Evolutionary conservation across 495 filamentous ascomycete genomes (phyloP), one percentile per base, ranked within the genome.

Genomic region (Neurospora sp.): DNA sequence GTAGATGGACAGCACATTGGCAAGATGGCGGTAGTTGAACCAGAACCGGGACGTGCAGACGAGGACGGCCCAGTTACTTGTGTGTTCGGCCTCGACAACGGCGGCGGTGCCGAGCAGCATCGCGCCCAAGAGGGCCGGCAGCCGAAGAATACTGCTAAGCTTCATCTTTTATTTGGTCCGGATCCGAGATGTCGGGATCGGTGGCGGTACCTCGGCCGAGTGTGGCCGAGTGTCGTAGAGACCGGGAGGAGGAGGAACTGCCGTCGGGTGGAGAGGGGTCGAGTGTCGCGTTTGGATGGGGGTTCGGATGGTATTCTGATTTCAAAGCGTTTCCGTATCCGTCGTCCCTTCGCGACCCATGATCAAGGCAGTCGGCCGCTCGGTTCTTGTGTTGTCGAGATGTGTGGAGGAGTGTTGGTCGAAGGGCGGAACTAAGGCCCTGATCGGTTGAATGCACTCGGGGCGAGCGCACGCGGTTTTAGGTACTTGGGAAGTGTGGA

Each of bases 11-110:
- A 99, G 90, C 69, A 97, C 94, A 85, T 99, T 99, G 78, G 96
- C 95, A 44, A 99, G 90, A 79, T 99, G 96, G 53, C 96, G 92
- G 84, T 99, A 99, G 84, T 99, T 99, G 89, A 99, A 99, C 96
- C 96, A 99, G 86, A 99, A 99, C 72, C 96, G 91, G 9, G 96
- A 98, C n/a, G 96, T 99, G 65, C 91, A 94, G 42, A 99, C 96
- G 9, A 99, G 90, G 68, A 99, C 96, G 4, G 96, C 96, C 96
- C 96, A 99, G 80, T 99, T 99, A 74, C 92, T 97, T 1, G 96
- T 98, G 82, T 99, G 96, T 73, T 96, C 92, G 73, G 91, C 89
- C 39, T 83, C 77, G 42, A 85, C 85, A 39, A 78, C 76, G 12
- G 76, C 73, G 39, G 80, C 71, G 68, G 84, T 74, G 65, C 81